Evolutionary conservation across 75 land plant genomes (phyloP).

Genomic region (Larix kaempferi): DNA sequence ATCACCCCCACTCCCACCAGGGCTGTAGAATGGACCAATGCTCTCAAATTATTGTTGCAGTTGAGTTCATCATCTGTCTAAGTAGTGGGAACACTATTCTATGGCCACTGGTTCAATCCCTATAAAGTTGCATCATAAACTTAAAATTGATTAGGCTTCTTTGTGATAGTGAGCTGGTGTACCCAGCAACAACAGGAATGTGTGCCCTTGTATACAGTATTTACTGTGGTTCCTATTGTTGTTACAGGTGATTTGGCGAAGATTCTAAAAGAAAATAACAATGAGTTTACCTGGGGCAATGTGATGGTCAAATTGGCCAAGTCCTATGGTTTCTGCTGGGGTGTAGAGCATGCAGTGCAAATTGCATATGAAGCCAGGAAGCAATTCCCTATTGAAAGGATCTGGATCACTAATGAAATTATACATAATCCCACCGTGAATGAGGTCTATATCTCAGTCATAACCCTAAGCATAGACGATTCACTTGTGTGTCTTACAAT

Average conservation of each 20-base stretch:
- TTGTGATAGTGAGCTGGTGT: too few relatives aligned
- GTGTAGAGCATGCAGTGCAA: slow-evolving; percentile 91
- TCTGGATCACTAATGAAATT: slow-evolving; percentile 96
- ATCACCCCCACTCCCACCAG: too few relatives aligned
- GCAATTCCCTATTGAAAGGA: slow-evolving; percentile 77
- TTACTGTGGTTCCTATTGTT: background rate
- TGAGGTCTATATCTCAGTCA: slow-evolving; percentile 37
- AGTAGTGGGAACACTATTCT: too few relatives aligned
- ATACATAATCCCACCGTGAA: slow-evolving; percentile 97
- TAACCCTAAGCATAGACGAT: background rate
- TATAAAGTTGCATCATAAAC: too few relatives aligned
- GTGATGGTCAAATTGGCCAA: slow-evolving; percentile 92
- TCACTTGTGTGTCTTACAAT: background rate
- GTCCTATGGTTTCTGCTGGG: slow-evolving; percentile 96
- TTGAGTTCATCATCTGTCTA: too few relatives aligned
- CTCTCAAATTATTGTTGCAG: too few relatives aligned
- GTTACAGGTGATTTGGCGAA: slow-evolving; percentile 75
- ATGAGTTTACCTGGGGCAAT: slow-evolving; percentile 75
- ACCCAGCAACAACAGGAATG: too few relatives aligned
- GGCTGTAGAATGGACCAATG: too few relatives aligned
- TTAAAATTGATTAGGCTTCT: too few relatives aligned
- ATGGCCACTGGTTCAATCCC: too few relatives aligned
- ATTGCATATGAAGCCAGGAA: slow-evolving; percentile 94
- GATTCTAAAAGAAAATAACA: slow-evolving; percentile 80
- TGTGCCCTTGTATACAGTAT: too few relatives aligned